Conservation (phyloP, 768 basidiomycete genomes). For the Auriscalpium orientale region DNA sequence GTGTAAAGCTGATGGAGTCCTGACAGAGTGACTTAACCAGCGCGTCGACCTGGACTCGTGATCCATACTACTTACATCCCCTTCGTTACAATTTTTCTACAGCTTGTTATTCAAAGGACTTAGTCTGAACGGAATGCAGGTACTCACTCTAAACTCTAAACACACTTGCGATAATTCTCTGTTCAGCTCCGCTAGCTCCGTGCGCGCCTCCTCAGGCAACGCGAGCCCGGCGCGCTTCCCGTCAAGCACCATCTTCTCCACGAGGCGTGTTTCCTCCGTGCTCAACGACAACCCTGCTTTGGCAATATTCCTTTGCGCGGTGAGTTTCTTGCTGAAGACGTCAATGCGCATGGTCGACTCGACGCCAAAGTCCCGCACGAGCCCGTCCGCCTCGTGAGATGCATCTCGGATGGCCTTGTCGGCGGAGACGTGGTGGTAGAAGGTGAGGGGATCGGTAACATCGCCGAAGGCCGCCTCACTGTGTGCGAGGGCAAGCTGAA, state of each 20-base stretch:
- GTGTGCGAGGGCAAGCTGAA: conserved; percentile 51
- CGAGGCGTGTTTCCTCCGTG: conserved; percentile 62
- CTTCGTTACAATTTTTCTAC: conserved; percentile 87
- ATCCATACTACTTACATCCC: conserved; percentile 42
- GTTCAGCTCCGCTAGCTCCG: conserved; percentile 50
- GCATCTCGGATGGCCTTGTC: conserved; percentile 73
- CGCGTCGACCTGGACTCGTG: neutral
- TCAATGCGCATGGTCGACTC: conserved; percentile 79
- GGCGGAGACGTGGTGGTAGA: conserved; percentile 79
- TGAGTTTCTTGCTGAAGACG: conserved; percentile 64
- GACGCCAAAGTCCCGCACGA: conserved; percentile 62
- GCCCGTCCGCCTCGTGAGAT: conserved; percentile 65
- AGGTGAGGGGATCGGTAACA: conserved; percentile 52
- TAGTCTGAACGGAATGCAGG: neutral
- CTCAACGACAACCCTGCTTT: conserved; percentile 49
- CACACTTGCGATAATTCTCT: conserved; percentile 72
- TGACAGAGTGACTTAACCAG: conserved; percentile 18
- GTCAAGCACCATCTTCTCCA: conserved; percentile 77
- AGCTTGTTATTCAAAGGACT: neutral
- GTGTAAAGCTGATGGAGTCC: conserved; percentile 58
- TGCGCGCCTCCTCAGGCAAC: conserved; percentile 57
- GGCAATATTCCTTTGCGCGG: conserved; percentile 63
- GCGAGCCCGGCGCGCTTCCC: conserved; percentile 75
- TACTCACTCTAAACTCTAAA: conserved; percentile 66
- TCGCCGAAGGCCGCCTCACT: conserved; percentile 49